Evolutionary conservation across 1,139 yeast species (phyloP), one percentile per base, ranked within the genome.

Genomic region (Geotrichum fermentans): DNA sequence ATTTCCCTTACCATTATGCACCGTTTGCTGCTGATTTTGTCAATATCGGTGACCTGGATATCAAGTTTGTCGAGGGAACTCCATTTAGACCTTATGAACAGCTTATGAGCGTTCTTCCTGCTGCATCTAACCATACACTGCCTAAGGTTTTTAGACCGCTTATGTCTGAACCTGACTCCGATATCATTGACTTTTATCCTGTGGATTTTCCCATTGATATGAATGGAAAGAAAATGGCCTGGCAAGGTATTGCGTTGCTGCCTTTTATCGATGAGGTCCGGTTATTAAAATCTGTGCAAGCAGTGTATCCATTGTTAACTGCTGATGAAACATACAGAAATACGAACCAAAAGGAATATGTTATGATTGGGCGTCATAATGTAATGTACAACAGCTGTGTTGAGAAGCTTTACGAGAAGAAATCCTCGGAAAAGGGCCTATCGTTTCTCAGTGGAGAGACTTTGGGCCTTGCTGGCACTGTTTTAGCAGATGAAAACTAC

Each of bases 61-160:
- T 90, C 41, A 68, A 71, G 36, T 90, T 92, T 62, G 74, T 77
- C 11, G 65, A 71, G 36, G 96, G 96, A 2, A 73, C 74, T 52
- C 98, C 99, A 5, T 90, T 92, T 67, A 69, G 80, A 57, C 99
- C 99, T 1, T 94, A 77, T 67, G 99, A 94, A 64, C 99, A 94
- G 69, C 77, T 94, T 60, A 90, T 94, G 97, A 84, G 96, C 60
- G 98, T 94, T 20, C 71, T 94, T 58, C 98, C 99, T 0, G 97
- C 97, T 1, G 96, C 95, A 1, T 87, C 96, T 1, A 86, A 89
- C n/a, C 96, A 88, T 61, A 83, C 85, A 4, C 72, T 94, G 37
- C 99, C 99, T 0, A 81, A 77, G 48, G 80, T 87, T 2, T 87
- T 92, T 67, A 76, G 94, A 52, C 82, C 84, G 1, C 71, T 94